Base-by-base conservation (phyloP, 1,139 yeast species). In the Kodamaea sp. region DNA sequence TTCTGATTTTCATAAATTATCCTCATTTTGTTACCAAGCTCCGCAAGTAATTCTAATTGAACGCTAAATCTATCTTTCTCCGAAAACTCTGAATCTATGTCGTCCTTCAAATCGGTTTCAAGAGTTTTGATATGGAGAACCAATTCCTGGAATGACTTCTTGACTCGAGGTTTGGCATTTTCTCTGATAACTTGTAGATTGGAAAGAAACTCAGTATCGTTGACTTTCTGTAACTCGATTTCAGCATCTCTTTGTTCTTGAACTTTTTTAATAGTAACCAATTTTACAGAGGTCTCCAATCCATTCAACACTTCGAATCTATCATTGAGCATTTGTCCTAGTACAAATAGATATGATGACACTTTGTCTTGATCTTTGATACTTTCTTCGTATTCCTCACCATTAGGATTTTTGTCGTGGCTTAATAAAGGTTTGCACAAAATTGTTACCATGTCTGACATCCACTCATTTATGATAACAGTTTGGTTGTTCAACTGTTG, bases 361-460 rank as follows among this genome's bases (percentile, higher is more conserved):
- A 82, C 82, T 39, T 72, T 69, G 39, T 83, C 94, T 56, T 90
- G 97, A 29, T 76, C 81, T 26, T 77, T 76, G 32, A 90, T 66
- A 0, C 94, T 80, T 11, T 73, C 74, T 16, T 78, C 80, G 54
- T 89, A 92, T 48, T 89, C 97, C 35, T 79, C 86, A 13, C 94
- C 95, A 40, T 79, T 79, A 2, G 83, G 81, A 34, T 69, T 69
- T 32, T 67, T 65, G 11, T 70, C 73, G 24, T 66, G 69, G 2
- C 62, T 55, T 41, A 62, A 63, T 23, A 78, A 63, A 6, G 73
- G 80, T 32, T 63, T 66, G 35, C 62, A 57, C 41, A 81, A 65
- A 11, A 80, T 58, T 1, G 50, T 50, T 8, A 66, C 52, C 35
- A 88, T 59, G 11, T 71, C 64, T 1, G 53, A 53, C 40, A 80